Evolutionary conservation across 768 basidiomycete species (phyloP).

Genomic region (Suillus tomentosus): DNA sequence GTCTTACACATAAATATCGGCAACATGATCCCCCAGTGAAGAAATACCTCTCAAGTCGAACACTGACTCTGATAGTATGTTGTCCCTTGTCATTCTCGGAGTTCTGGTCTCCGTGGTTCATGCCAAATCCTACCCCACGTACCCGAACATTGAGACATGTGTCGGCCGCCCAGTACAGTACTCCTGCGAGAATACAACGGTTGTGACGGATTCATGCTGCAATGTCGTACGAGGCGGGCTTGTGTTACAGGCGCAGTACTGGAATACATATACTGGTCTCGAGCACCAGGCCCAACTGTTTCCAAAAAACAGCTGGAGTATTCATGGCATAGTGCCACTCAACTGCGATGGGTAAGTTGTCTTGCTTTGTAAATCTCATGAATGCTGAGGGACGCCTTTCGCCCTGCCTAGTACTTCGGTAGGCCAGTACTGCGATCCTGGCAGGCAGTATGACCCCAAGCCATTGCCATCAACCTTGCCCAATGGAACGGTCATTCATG

Average conservation of each 20-base stretch:
- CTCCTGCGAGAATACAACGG: slow-evolving; percentile 68
- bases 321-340: slow-evolving; percentile 79
- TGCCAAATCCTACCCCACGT: slow-evolving; percentile 21
- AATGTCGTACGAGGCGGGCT: slow-evolving; percentile 66
- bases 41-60: slow-evolving; percentile 10
- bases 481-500: slow-evolving; percentile 53
- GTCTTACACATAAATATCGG: slow-evolving; percentile 16
- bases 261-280: slow-evolving; percentile 71
- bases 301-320: slow-evolving; percentile 69
- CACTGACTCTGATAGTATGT: slow-evolving; percentile 16
- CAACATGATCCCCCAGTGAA: slow-evolving; percentile 1
- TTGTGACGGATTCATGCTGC: slow-evolving; percentile 61
- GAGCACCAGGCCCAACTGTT: slow-evolving; percentile 61
- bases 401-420: slow-evolving; percentile 46
- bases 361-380: not conserved
- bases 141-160: slow-evolving; percentile 51
- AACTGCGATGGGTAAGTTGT: slow-evolving; percentile 60
- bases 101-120: slow-evolving; percentile 18
- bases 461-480: slow-evolving; percentile 54
- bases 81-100: slow-evolving; percentile 15
- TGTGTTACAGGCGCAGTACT: slow-evolving; percentile 67
- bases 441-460: slow-evolving; percentile 58
- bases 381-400: slow-evolving; percentile 10
- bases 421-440: slow-evolving; percentile 65
- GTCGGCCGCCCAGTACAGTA: slow-evolving; percentile 47